Base-by-base conservation (phyloP, 352 stramenopile species). In the Globisporangium cystogenes region DNA sequence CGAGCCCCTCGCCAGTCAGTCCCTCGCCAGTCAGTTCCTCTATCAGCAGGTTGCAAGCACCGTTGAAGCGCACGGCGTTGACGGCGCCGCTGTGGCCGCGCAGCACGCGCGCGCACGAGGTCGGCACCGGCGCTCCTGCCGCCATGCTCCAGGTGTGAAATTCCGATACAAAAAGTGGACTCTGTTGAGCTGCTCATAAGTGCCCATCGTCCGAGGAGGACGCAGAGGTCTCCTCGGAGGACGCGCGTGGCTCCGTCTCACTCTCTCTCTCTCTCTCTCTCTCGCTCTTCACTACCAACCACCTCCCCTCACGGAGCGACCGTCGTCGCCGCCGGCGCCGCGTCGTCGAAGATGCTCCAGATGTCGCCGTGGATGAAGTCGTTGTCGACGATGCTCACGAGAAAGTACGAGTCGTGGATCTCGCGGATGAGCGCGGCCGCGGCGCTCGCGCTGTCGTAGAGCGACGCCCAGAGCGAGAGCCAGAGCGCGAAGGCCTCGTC, bases 311-410 rank as follows among this genome's bases (percentile, higher is more conserved):
- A 47, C 43, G 67, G 64, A 18, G 64, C 58, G n/a, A 31, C 62
- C 8, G 29, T 23, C 1, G 64, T 36, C 40, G 57, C 60, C 18
- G 64, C 33, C 12, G 65, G 50, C 12, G 66, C 41, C 5, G 24
- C 24, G 18, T n/a, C 33, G 27, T 78, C 68, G 48, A 94, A 90
- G 53, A 91, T 59, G 56, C 86, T 73, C 83, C 83, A 94, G 45
- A 94, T 94, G 60, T 94, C 79, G 47, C 83, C 83, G 48, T 85
- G 81, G 51, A 92, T 70, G 53, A 97, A 99, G 64, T 99, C 91
- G 71, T 99, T 99, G 79, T 99, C 96, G 63, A 99, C 96, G 52
- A 99, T 97, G 54, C 94, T 98, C 41, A 99, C 96, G 41, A 99
- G 75, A 64, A 96, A 99, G 69, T 98, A 99, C 47, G 92, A 90